Evolutionary conservation across 805 yeast species (phyloP), one percentile per base, ranked within the genome.

Genomic region (Zygoascus bituminiphila): DNA sequence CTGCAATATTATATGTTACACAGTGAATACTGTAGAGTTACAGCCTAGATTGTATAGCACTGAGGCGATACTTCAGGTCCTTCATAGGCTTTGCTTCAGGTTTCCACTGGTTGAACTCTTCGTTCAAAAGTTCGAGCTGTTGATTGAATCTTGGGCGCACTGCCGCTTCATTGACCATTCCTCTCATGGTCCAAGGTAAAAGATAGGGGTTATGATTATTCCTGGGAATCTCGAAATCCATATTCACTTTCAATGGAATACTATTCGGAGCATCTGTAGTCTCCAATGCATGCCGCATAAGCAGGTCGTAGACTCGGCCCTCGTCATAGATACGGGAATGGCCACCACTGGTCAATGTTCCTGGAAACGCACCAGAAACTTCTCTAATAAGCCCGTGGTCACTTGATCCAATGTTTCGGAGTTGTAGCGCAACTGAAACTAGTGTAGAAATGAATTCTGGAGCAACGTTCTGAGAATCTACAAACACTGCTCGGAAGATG

Each of bases 301-400:
- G 96, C 52, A 86, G 62, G 54, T 81, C 86, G 62, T 91, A 91
- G 0, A 93, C 98, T 48, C 81, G 77, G 3, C 81, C 78, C 54
- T 87, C 95, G 57, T 85, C 84, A 64, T 91, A 91, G 23, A 93
- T 80, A 53, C 77, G 82, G 0, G 97, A 88, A 63, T 91, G 98
- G 0, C 98, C 98, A 6, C 93, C 89, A 2, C 97, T 96, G 0
- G 96, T 91, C 46, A 93, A 69, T 1, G 96, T 84, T 0, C 98
- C 98, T 0, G 94, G 93, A 53, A 84, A 65, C 0, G 86, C 74
- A 38, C 73, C 75, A 48, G 96, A 86, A 39, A 91, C 74, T 61
- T 93, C 97, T 53, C 82, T 82, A 19, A 91, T 71, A 12, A 93
- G 84, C 20, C 88, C 93, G 61, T 87, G 91, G 61, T 91, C 98